Evolutionary conservation across 176 grass and related monocot species (phyloP), one percentile per base, ranked within the genome.

Genomic region (Ensete ventricosum): DNA sequence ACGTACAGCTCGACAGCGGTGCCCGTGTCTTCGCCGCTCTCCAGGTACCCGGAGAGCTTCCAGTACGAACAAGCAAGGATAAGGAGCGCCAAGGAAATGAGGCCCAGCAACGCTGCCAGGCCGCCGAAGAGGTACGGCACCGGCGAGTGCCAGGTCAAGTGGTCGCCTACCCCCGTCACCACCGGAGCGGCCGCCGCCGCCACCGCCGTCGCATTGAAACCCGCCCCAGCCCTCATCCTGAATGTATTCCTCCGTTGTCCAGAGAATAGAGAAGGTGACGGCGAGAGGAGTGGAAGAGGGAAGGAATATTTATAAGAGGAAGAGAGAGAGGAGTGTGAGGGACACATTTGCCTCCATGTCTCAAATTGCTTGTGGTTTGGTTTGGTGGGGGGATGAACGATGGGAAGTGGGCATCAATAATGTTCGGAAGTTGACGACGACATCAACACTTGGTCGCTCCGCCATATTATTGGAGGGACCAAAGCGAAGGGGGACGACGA

Each of bases 61-160:
- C 92, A 96, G 87, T 96, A 92, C 51, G 92, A 92, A 82, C 92
- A 96, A 1, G 92, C 92, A 26, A 96, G 87, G 72, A 96, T 92
- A 52, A 96, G 89, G 50, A 96, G 89, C 7, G 92, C 92, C 53
- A 96, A 92, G 64, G 92, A 87, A 64, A 96, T 92, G 72, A 96
- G 89, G 3, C 92, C 92, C n/a, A 96, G 81, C 92, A 96, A 92
- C 12, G 92, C 87, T 9, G 92, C 92, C 2, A 96, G 86, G 26
- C 92, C 89, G 48, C 92, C 92, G 76, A 96, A 96, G 34, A 96
- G 86, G 80, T 96, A 96, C 62, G 92, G 92, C 50, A 96, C 89
- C 63, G 92, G 92, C 55, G 92, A 96, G 82, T 96, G 92, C 92
- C 92, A 96, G 43, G 87, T 81, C 1, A 85, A 92, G 82, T 90